Evolutionary conservation across 345 rosid genomes (phyloP), one percentile per base, ranked within the genome.

Genomic region (Arabis alpina): DNA sequence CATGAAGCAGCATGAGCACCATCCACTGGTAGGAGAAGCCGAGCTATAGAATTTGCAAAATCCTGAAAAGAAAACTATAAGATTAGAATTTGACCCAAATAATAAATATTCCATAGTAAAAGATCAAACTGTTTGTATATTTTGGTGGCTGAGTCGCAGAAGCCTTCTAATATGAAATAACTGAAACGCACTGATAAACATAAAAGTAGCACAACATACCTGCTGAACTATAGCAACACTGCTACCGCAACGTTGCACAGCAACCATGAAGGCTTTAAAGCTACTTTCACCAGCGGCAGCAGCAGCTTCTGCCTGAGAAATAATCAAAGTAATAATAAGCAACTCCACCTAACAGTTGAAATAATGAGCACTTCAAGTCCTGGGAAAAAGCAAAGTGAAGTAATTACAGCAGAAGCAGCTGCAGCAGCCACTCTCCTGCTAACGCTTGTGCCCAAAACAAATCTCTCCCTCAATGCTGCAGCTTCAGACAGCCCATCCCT

Each of bases 211-310:
- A 23, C 12, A 53, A 78, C 88, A 71, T 78, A 81, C 94, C 79
- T 88, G 94, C 84, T 92, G 98, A 72, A 92, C 93, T 73, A 94
- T 87, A 49, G 96, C 99, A 77, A 94, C 99, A 76, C 98, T 94
- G 72, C 97, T 87, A 66, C 96, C 98, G 75, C 97, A 87, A 70
- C 97, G 98, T 64, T 94, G 99, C 61, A 94, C 90, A 39, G 97
- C 92, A 81, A 94, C 98, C 99, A 95, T 92, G 87, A 95, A 95
- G 64, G 97, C 82, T 84, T 88, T 89, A 82, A 94, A 94, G 82
- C 99, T 89, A 86, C 88, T 94, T 86, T 94, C 99, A 66, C 99
- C 98, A 68, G 99, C 99, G 45, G 97, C 97, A 54, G 98, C 99
- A 64, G 96, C 92, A 52, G 99, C 99, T 85, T 94, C 97, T 71